Evolutionary conservation across 2,329 filamentous ascomycete species (phyloP), one percentile per base, ranked within the genome.

Genomic region (Verruconis gallopava): DNA sequence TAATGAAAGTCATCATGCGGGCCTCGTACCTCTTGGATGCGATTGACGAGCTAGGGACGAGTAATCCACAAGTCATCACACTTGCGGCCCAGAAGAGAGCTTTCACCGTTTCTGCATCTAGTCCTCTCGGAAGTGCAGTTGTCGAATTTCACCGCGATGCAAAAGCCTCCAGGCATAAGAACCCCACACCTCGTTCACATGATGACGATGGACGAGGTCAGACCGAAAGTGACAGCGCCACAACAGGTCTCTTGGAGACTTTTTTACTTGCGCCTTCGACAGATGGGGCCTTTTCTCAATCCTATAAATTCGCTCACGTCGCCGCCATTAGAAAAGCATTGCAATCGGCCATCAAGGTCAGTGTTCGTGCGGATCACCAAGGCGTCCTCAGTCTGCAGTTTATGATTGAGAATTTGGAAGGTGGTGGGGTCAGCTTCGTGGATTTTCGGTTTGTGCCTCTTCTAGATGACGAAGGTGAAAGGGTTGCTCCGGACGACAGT

Each of bases 1-100:
- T 77, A 5, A 82, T 95, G 65, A 98, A 96, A 59, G 85, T 94
- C 46, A 96, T 98, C 56, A 94, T 95, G 82, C 82, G 80, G 50
- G 75, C 80, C 9, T 72, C 73, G 22, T 80, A 75, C 61, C 71
- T 89, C 3, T 71, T 81, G 9, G 82, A 88, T 53, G 77, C 79
- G 13, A 66, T 88, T 32, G 71, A 73, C 1, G 83, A 89, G 55
- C 71, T 81, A 11, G 67, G 68, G 22, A 69, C 69, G 1, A 81
- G 86, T 19, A 76, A 72, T n/a, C 86, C 85, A 0, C 74, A 75
- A 4, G 73, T 77, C 30, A 67, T 94, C 18, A 79, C 77, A 11
- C 71, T 94, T 40, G 70, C 71, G 6, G 77, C 77, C 15, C 39
- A 15, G 6, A 56, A 56, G 54, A 81, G 85, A 1, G 81, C 79